A percentile compares a stretch with the other conserved stretches of the same genome.
phyloP scores from a whole-genome alignment of 2,329 filamentous ascomycete species.

The Bipolaris sorokiniana region DNA sequence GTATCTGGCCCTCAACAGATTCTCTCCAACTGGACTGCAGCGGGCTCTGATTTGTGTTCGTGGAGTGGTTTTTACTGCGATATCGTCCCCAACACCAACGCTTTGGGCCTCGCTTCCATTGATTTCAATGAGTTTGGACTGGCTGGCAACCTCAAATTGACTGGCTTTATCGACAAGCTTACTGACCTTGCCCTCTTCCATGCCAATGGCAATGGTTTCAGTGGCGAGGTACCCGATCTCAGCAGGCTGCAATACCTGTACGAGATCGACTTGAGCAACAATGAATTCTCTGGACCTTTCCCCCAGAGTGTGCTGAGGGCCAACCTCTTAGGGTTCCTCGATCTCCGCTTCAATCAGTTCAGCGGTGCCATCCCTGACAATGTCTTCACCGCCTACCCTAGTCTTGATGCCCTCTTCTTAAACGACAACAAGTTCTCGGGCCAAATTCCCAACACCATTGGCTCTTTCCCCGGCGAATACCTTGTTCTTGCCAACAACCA shows the following conservation, averaged over 20 bases:
- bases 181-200: neutral
- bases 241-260: neutral
- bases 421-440: slow-evolving; percentile 1
- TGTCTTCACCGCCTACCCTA: neutral
- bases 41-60: neutral
- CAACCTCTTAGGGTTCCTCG: neutral
- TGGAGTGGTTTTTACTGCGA: neutral
- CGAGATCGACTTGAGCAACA: slow-evolving; percentile 1
- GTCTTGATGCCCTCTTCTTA: neutral
- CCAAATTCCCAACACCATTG: neutral
- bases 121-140: neutral
- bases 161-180: neutral
- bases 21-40: neutral
- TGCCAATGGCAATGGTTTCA: neutral
- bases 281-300: neutral
- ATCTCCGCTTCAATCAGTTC: neutral
- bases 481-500: neutral
- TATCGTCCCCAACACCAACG: neutral
- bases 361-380: neutral
- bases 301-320: neutral
- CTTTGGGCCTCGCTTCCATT: neutral
- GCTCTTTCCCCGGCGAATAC: neutral
- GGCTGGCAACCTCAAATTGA: neutral
- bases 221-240: neutral
- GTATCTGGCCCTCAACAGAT: neutral